Conservation (phyloP, 768 basidiomycete species). For the Russula emetica region DNA sequence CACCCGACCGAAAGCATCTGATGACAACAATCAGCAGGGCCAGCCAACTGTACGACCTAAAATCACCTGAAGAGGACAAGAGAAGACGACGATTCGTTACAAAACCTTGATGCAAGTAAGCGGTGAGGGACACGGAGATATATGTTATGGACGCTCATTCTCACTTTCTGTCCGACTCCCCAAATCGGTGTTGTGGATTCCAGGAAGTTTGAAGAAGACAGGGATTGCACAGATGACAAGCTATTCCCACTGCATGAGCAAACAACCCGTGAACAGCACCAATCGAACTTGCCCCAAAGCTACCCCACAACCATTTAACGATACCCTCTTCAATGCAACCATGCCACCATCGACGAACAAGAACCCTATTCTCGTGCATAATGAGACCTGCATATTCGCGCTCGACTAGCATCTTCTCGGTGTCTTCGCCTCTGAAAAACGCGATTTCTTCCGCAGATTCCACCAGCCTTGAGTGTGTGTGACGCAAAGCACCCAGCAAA, state of each 20-base stretch:
- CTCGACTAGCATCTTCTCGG: slow-evolving; percentile 89
- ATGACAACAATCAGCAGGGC: slow-evolving; percentile 7
- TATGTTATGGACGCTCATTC: slow-evolving; percentile 42
- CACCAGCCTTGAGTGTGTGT: slow-evolving; percentile 85
- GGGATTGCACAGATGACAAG: slow-evolving; percentile 88
- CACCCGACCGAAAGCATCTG: slow-evolving; percentile 90
- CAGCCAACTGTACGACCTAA: background rate
- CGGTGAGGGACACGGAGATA: background rate
- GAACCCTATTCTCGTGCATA: slow-evolving; percentile 78
- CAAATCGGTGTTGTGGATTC: slow-evolving; percentile 59
- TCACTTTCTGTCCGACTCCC: slow-evolving; percentile 87
- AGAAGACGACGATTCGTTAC: slow-evolving; percentile 92
- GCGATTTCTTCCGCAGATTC: slow-evolving; percentile 89
- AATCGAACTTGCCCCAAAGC: slow-evolving; percentile 66
- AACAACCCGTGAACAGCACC: background rate
- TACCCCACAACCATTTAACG: slow-evolving; percentile 96
- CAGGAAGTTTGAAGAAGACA: slow-evolving; percentile 85
- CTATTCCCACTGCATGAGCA: slow-evolving; percentile 14
- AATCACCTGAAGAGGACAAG: slow-evolving; percentile 74
- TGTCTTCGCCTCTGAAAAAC: slow-evolving; percentile 81
- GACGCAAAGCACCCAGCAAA: slow-evolving; percentile 82
- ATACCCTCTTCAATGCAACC: slow-evolving; percentile 91
- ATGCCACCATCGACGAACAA: slow-evolving; percentile 83
- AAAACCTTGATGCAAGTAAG: slow-evolving; percentile 54
- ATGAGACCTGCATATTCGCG: slow-evolving; percentile 80